Evolutionary conservation across 2,329 filamentous ascomycete genomes (phyloP), one percentile per base, ranked within the genome.

Genomic region (Aspergillus spinulosporus): DNA sequence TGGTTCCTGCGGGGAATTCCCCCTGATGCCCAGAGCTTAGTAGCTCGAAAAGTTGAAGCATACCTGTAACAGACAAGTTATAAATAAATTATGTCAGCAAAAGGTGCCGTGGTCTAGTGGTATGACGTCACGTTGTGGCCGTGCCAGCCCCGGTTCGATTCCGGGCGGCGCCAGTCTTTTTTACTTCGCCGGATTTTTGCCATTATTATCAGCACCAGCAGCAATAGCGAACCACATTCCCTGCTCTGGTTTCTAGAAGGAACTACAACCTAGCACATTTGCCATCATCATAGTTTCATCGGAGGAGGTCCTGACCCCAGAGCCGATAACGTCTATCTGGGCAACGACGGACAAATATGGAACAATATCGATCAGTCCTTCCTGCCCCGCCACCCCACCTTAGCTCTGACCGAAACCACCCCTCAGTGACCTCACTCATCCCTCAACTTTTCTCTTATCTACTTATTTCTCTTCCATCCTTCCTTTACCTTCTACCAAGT

Each of bases 131-230:
- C 63, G 63, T 65, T 65, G 64, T 66, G 64, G 63, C 64, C 63
- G 64, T 66, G 64, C 62, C 62, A 65, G 64, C 62, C 62, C 62
- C 59, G 64, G 64, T 66, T 66, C 64, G 63, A 66, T 66, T 66
- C 64, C 64, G 60, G 11, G 11, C 40, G 3, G 8, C 26, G 15
- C n/a, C 21, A 12, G 9, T 15, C 32, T 46, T 32, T 8, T 8
- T 34, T 21, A 32, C 6, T 2, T 15, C 5, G 2, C 26, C 26
- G 4, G 4, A 26, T 28, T 8, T 21, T 28, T 2, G 8, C 40
- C 34, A 36, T 21, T 21, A 21, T 21, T 21, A 21, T 21, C 21
- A 21, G 21, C 21, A 21, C 21, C 21, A 21, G 21, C 21, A 21
- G 21, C 21, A 21, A 21, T 21, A 21, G 21, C 21, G 21, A 21